phyloP scores from a whole-genome alignment of 139 green algal species.

The Chlamydomonas sp. region DNA sequence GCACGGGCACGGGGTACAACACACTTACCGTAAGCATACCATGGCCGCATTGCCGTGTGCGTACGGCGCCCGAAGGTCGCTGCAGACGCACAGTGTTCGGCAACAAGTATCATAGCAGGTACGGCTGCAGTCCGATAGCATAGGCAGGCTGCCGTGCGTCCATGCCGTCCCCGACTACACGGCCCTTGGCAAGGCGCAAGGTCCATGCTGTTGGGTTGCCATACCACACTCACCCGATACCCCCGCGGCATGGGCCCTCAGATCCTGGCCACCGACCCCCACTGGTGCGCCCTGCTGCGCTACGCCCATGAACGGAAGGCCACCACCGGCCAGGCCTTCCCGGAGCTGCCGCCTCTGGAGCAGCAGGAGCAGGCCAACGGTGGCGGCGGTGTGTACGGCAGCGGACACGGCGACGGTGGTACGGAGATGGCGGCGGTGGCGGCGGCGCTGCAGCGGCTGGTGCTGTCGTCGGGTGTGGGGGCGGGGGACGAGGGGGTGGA shows the following conservation, averaged over 20 bases:
- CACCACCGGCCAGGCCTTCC: constrained; percentile 20
- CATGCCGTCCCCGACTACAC: too few relatives aligned
- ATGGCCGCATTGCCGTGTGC: too few relatives aligned
- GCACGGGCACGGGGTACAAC: too few relatives aligned
- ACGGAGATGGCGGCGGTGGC: neutral
- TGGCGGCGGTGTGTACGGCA: neutral
- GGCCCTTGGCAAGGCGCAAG: neutral
- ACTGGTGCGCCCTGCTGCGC: constrained; percentile 40
- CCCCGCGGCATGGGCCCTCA: neutral
- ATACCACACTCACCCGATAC: neutral
- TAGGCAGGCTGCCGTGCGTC: too few relatives aligned
- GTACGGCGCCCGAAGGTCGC: too few relatives aligned
- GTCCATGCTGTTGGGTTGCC: neutral
- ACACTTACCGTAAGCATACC: too few relatives aligned
- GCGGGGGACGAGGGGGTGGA: neutral
- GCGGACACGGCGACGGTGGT: neutral
- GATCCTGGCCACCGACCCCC: constrained; percentile 35
- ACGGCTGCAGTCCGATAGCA: too few relatives aligned
- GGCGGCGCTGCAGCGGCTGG: constrained; percentile 6
- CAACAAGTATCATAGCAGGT: too few relatives aligned
- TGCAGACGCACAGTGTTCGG: too few relatives aligned
- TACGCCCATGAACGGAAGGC: neutral
- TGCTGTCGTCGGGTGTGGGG: neutral
- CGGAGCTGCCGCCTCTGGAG: neutral
- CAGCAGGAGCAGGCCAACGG: neutral